Evolutionary conservation across 2,329 filamentous ascomycete genomes (phyloP).

Genomic region (Alternaria gaisen): DNA sequence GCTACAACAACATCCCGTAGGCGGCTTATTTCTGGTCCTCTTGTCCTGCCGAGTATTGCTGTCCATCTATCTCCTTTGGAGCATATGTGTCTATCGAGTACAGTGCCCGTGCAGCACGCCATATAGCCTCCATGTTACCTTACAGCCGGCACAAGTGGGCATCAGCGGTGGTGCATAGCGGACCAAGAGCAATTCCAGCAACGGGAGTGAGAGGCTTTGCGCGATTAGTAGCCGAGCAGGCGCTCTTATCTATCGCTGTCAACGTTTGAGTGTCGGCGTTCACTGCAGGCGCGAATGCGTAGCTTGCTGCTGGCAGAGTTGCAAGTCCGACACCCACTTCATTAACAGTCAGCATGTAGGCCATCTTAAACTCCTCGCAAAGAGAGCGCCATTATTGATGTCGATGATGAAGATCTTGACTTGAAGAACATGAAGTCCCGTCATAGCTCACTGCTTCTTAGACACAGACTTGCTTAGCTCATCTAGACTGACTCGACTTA

Average conservation of each 20-base stretch:
- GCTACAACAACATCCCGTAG: background rate
- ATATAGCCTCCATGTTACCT: too few relatives aligned
- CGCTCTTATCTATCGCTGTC: background rate
- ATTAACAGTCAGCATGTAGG: background rate
- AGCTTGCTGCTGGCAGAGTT: background rate
- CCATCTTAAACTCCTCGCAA: background rate
- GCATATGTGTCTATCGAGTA: too few relatives aligned
- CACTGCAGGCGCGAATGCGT: background rate
- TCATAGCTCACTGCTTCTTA: background rate
- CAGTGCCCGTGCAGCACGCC: too few relatives aligned
- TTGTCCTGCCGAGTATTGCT: background rate
- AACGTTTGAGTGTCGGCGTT: background rate
- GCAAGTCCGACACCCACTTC: background rate
- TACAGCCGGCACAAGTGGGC: too few relatives aligned
- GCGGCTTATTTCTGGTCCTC: background rate
- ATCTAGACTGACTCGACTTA: background rate
- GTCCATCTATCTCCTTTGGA: background rate
- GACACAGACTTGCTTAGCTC: background rate
- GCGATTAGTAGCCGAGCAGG: too few relatives aligned
- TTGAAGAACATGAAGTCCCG: background rate
- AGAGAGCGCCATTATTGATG: too few relatives aligned
- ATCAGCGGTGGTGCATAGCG: too few relatives aligned
- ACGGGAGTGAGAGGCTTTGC: background rate
- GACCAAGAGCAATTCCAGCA: too few relatives aligned
- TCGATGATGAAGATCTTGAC: background rate